Percentiles rank a stretch among this genome's conserved stretches.
These are phyloP conservation scores for Salix dunnii DNA, from an alignment of 345 rosid genomes.

Conservation along the genomic window DNA sequence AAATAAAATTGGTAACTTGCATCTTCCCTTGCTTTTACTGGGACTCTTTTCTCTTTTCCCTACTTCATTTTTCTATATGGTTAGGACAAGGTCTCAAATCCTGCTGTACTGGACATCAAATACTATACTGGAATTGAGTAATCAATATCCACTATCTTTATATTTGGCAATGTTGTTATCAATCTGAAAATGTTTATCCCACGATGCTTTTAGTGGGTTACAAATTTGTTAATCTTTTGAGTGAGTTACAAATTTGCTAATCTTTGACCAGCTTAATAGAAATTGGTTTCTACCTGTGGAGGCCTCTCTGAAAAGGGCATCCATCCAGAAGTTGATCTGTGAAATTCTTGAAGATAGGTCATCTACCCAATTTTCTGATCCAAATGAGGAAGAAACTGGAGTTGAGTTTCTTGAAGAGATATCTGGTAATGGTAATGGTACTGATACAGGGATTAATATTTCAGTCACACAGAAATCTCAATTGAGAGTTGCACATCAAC, in stretches of 20 bases:
- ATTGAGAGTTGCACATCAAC: not conserved
- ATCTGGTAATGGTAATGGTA: constrained; percentile 37
- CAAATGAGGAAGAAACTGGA: constrained; percentile 35
- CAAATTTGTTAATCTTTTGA: constrained; percentile 10
- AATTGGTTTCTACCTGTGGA: constrained; percentile 86
- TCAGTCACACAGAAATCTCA: not conserved
- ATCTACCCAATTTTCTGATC: constrained; percentile 35
- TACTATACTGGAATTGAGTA: not conserved
- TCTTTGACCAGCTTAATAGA: constrained; percentile 56
- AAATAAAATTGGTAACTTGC: not conserved
- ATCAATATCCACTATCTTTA: not conserved
- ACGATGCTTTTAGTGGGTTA: not conserved
- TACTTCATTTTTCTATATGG: not conserved
- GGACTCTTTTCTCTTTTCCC: not conserved
- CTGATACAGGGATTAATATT: constrained; percentile 43
- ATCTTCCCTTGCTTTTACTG: not conserved
- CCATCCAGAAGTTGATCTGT: constrained; percentile 64
- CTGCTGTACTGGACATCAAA: not conserved
- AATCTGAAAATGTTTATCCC: not conserved
- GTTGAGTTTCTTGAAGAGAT: constrained; percentile 38
- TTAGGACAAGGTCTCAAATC: not conserved
- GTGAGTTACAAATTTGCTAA: not conserved
- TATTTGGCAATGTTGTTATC: not conserved
- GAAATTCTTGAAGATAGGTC: constrained; percentile 59
- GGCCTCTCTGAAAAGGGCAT: constrained; percentile 80